Evolutionary conservation across 1,139 yeast species (phyloP), one percentile per base, ranked within the genome.

Genomic region (Candida tetrigidarum): DNA sequence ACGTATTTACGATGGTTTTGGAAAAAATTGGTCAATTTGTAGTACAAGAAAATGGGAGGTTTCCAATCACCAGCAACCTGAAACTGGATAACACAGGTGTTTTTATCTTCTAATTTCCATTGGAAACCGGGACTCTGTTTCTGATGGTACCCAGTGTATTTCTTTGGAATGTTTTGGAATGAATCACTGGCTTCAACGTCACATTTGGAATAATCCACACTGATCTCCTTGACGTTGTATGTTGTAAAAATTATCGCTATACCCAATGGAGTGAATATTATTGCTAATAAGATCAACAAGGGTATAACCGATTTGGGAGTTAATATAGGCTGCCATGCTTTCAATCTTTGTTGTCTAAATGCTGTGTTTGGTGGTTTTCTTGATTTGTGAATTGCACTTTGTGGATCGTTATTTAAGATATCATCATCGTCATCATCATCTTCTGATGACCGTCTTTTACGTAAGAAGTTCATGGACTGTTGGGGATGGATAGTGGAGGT

Each of bases 301-400:
- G 93, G 93, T 19, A 86, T 72, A 43, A 86, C 91, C n/a, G 86
- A 78, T 53, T 80, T 83, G 3, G 93, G 92, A 0, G 91, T 83
- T 46, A 86, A 72, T 39, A 86, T 84, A 0, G 93, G 93, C 63
- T 86, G 93, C 93, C 93, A 86, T 47, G 93, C 86, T 59, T 85
- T 84, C 54, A 84, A 66, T 60, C 90, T 67, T 56, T 84, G 90
- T 47, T 66, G 95, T 57, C 92, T 77, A 58, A 86, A 86, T 2
- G 93, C 93, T 3, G 93, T 86, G 60, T 86, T 87, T 57, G 83
- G 85, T 10, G 87, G 91, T 57, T 83, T 81, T 50, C 88, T 68
- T 3, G 85, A 80, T 53, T 79, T 81, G 37, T 66, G 68, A 34
- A 67, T 62, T 39, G 62, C 65, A 29, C 67, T 51, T n/a, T 43